These are phyloP conservation scores for Starmera amethionina DNA, from an alignment of 805 yeast species.

Conservation along the genomic window DNA sequence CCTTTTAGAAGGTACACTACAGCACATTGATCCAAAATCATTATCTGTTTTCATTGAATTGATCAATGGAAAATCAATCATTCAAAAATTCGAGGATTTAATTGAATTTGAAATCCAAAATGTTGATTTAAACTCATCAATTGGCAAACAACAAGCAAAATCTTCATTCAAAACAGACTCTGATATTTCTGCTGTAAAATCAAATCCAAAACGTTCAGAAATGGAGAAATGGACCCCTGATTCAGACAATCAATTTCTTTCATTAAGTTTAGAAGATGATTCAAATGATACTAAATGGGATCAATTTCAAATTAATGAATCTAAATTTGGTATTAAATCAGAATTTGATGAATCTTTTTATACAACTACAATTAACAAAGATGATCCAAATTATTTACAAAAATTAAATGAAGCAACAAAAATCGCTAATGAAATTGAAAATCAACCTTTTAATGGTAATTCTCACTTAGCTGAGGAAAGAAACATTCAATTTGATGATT, in stretches of 20 bases:
- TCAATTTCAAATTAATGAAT: constrained; percentile 87
- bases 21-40: constrained; percentile 41
- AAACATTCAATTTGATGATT: constrained; percentile 66
- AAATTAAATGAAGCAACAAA: constrained; percentile 62
- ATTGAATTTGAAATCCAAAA: constrained; percentile 29
- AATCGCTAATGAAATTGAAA: constrained; percentile 78
- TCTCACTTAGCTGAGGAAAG: constrained; percentile 88
- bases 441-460: constrained; percentile 52
- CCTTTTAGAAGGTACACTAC: constrained; percentile 47
- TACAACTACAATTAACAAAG: constrained; percentile 66
- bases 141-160: constrained; percentile 3
- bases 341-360: constrained; percentile 76
- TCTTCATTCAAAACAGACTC: constrained; percentile 67
- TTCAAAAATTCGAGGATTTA: constrained; percentile 24
- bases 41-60: constrained; percentile 23
- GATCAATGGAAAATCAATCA: constrained; percentile 18
- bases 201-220: constrained; percentile 50
- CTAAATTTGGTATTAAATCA: constrained; percentile 80
- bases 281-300: constrained; percentile 50
- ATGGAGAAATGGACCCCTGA: constrained; percentile 81
- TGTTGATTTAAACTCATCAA: constrained; percentile 17
- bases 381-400: constrained; percentile 63
- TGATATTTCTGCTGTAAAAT: constrained; percentile 52
- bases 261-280: constrained; percentile 27
- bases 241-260: constrained; percentile 18